Evolutionary conservation across 139 green algal genomes (phyloP).

Genomic region (Coccomyxa sp.): DNA sequence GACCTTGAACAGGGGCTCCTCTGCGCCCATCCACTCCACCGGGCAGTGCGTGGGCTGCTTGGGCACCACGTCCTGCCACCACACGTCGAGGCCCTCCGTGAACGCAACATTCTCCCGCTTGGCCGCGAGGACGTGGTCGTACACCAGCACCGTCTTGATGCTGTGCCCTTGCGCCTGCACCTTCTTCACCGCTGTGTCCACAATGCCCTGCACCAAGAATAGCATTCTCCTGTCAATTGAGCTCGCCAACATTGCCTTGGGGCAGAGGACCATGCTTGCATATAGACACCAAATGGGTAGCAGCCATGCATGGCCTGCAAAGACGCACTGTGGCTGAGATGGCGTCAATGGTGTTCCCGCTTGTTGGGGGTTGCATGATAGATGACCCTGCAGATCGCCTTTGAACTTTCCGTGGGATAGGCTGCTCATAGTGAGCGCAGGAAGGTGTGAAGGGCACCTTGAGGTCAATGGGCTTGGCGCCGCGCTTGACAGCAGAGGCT

Average conservation of each 20-base stretch:
- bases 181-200: constrained; percentile 58
- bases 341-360: too few species aligned
- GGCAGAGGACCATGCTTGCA: too few species aligned
- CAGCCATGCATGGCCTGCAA: too few species aligned
- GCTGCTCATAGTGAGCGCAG: too few species aligned
- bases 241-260: too few species aligned
- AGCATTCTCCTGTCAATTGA: too few species aligned
- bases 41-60: constrained; percentile 54
- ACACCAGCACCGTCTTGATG: constrained; percentile 61
- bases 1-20: constrained; percentile 84
- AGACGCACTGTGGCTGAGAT: too few species aligned
- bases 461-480: constrained; percentile 77
- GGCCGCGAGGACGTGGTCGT: constrained; percentile 69
- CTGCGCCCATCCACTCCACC: constrained; percentile 84
- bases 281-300: too few species aligned
- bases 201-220: constrained; percentile 38
- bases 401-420: too few species aligned
- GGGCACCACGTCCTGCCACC: constrained; percentile 77
- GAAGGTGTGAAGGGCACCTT: constrained; percentile 70
- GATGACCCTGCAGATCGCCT: too few species aligned
- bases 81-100: constrained; percentile 64
- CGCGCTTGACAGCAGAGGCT: constrained; percentile 68
- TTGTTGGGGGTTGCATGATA: too few species aligned
- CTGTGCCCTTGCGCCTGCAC: constrained; percentile 7
- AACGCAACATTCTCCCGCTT: constrained; percentile 37